Evolutionary conservation across 106 monocot genomes (phyloP).

Genomic region (Hemerocallis citrina): DNA sequence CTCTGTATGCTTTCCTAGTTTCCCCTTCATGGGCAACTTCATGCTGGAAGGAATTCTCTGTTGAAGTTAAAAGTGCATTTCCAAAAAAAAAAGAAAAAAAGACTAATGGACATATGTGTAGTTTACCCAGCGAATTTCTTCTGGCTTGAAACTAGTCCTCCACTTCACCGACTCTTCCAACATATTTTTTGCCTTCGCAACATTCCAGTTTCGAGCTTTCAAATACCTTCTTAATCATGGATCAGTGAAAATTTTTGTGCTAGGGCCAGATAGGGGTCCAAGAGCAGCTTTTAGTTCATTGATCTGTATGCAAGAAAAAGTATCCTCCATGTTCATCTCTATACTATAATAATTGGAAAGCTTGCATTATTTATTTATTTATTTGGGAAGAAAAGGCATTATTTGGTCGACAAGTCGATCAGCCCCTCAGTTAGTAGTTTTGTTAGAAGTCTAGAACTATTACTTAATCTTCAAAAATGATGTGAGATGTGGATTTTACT

Average conservation of each 20-base stretch:
- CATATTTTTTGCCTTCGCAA: slow-evolving; percentile 75
- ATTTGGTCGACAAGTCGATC: no score
- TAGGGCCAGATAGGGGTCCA: slow-evolving; percentile 38
- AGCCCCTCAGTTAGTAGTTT: no score
- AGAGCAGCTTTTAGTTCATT: slow-evolving; percentile 48
- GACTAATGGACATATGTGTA: no score
- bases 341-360: no score
- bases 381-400: no score
- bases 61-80: slow-evolving; percentile 9
- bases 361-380: no score
- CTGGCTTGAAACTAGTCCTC: slow-evolving; percentile 66
- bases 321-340: no score
- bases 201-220: slow-evolving; percentile 72
- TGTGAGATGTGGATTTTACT: no score
- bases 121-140: slow-evolving; percentile 88
- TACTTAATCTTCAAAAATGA: no score
- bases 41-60: slow-evolving; percentile 19
- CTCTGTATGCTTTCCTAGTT: slow-evolving; percentile 79
- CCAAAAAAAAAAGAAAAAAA: no score
- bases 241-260: slow-evolving; percentile 39
- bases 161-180: slow-evolving; percentile 74
- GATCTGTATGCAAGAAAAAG: slow-evolving; percentile 34
- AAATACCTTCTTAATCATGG: slow-evolving; percentile 68
- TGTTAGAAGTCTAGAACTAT: no score
- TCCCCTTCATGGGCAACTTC: slow-evolving; percentile 72